These are phyloP conservation scores for Rhodosorus marinus DNA, from an alignment of 23 red algal species.

Conservation along the genomic window DNA sequence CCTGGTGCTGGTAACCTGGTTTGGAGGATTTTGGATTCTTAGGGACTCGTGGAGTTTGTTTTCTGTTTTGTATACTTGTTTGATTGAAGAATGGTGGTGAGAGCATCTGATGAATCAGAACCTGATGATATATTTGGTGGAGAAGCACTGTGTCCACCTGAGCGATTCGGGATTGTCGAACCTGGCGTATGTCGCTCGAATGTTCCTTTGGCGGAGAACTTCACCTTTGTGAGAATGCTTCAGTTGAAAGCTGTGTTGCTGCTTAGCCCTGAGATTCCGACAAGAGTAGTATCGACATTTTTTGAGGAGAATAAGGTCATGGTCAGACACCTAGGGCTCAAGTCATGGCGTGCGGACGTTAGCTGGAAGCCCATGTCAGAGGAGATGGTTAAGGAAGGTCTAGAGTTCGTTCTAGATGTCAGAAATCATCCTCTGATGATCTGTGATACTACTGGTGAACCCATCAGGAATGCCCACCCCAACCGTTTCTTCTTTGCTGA, in stretches of 20 bases:
- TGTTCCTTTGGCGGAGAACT: constrained; percentile 20
- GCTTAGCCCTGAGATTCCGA: constrained; percentile 39
- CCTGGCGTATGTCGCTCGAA: constrained; percentile 47
- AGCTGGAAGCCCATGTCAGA: constrained; percentile 75
- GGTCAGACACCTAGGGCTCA: constrained; percentile 23
- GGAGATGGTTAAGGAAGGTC: constrained; percentile 54
- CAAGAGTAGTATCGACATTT: constrained; percentile 24
- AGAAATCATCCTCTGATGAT: constrained; percentile 42
- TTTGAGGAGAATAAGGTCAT: constrained; percentile 27
- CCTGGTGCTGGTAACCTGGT: too few species aligned
- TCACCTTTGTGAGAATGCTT: constrained; percentile 49
- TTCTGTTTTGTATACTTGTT: too few species aligned
- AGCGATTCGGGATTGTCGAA: constrained; percentile 75
- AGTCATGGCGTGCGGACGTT: background rate
- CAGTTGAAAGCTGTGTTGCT: constrained; percentile 39
- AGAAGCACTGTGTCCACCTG: constrained; percentile 35
- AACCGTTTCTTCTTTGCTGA: background rate
- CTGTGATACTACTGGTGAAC: constrained; percentile 51
- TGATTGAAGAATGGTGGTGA: too few species aligned
- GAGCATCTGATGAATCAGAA: too few species aligned
- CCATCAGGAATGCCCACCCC: background rate
- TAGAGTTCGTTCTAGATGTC: constrained; percentile 35
- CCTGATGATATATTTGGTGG: too few species aligned
- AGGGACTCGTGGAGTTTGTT: too few species aligned
- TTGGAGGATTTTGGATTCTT: too few species aligned